A percentile compares a stretch with the other conserved stretches of the same genome.
Evolutionary conservation across 2,329 filamentous ascomycete genomes (phyloP).

Genomic region (Aspergillus ruber): DNA sequence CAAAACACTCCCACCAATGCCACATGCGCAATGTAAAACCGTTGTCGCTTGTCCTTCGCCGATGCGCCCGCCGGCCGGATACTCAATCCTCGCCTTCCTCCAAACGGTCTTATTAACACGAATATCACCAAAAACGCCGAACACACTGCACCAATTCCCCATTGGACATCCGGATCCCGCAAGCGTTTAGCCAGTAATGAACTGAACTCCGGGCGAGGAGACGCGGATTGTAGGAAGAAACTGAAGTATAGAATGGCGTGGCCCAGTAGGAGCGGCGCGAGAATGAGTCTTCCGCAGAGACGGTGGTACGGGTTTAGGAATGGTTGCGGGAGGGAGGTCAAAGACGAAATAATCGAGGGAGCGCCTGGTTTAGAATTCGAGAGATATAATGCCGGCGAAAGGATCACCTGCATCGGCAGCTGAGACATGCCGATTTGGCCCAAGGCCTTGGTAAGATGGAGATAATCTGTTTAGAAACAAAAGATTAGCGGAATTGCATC

Average conservation of each 20-base stretch:
- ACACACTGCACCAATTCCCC: conserved; percentile 46
- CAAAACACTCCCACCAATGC: conserved; percentile 45
- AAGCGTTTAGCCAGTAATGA: conserved; percentile 48
- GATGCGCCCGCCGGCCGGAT: conserved; percentile 8
- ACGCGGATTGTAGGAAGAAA: conserved; percentile 48
- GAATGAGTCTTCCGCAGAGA: conserved; percentile 49
- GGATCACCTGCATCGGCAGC: conserved; percentile 53
- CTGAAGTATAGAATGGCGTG: conserved; percentile 52
- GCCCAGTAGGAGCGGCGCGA: conserved; percentile 44
- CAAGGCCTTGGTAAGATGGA: conserved; percentile 58
- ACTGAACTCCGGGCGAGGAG: conserved; percentile 24
- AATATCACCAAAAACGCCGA: conserved; percentile 43
- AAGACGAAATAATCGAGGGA: conserved; percentile 44
- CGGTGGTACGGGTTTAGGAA: conserved; percentile 53
- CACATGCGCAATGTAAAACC: conserved; percentile 54
- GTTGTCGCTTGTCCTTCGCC: conserved; percentile 28
- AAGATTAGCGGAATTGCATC: neutral
- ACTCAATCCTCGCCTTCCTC: conserved; percentile 14
- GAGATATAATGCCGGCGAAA: conserved; percentile 37
- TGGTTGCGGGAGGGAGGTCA: conserved; percentile 51
- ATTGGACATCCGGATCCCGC: conserved; percentile 51
- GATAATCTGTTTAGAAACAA: conserved; percentile 45
- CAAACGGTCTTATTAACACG: conserved; percentile 43
- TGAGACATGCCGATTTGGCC: conserved; percentile 56
- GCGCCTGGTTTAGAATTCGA: conserved; percentile 41